Evolutionary conservation across 1,284 basidiomycete species (phyloP).

Genomic region (Polyporus tsugae): DNA sequence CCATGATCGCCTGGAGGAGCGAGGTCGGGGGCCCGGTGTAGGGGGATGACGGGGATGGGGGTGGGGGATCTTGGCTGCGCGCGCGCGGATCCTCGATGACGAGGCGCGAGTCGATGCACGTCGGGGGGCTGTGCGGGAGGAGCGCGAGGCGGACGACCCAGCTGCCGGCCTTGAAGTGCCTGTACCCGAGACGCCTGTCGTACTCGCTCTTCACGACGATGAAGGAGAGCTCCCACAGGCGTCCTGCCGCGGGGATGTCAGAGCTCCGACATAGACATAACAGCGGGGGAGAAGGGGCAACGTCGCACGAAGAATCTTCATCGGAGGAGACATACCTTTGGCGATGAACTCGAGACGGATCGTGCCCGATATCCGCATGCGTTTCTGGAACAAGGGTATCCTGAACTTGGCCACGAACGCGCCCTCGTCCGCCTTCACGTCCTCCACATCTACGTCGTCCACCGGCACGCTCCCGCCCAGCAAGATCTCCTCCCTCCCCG

Average conservation of each 20-base stretch:
- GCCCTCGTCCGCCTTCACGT: constrained; percentile 53
- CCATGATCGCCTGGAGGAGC: constrained; percentile 20
- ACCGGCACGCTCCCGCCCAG: constrained; percentile 57
- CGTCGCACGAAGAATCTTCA: background rate
- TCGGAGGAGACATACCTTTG: constrained; percentile 53
- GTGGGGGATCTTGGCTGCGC: background rate
- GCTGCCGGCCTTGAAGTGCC: constrained; percentile 46
- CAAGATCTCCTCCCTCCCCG: constrained; percentile 64
- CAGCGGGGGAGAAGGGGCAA: background rate
- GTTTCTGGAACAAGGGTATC: constrained; percentile 70
- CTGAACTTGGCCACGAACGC: constrained; percentile 62
- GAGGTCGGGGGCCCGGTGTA: constrained; percentile 20
- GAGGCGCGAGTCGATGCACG: constrained; percentile 65
- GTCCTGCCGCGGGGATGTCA: constrained; percentile 47
- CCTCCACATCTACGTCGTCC: constrained; percentile 62
- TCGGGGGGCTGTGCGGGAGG: constrained; percentile 65
- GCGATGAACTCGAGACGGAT: constrained; percentile 73
- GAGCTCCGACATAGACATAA: background rate
- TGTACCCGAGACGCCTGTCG: constrained; percentile 29
- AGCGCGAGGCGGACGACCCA: constrained; percentile 67
- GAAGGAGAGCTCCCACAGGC: constrained; percentile 70
- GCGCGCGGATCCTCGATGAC: constrained; percentile 53
- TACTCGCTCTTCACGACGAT: constrained; percentile 43
- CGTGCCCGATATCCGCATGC: constrained; percentile 68
- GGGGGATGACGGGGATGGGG: constrained; percentile 30